Conservation (phyloP, 2,329 filamentous ascomycete species). For the Epichloe festucae region DNA sequence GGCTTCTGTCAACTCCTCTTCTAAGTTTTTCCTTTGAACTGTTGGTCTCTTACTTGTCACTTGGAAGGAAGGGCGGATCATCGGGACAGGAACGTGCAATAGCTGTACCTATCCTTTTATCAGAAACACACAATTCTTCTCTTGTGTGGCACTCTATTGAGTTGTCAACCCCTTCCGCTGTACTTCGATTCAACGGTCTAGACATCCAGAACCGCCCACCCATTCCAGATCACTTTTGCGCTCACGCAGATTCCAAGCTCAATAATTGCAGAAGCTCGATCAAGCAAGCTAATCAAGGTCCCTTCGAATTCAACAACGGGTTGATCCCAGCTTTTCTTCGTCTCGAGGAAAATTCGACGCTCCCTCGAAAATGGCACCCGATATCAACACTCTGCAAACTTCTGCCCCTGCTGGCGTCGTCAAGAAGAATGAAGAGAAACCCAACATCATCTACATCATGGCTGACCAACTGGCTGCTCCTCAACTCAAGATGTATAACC, state of each 20-base stretch:
- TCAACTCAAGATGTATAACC: slow-evolving; percentile 83
- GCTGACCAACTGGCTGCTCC: slow-evolving; percentile 89
- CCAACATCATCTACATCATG: slow-evolving; percentile 67
- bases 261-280: background rate
- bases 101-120: slow-evolving; percentile 12
- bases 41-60: background rate
- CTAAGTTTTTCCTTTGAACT: background rate
- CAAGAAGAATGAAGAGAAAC: slow-evolving; percentile 16
- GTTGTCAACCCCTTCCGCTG: slow-evolving; percentile 3
- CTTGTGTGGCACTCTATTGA: slow-evolving; percentile 7
- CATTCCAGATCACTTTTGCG: background rate
- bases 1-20: background rate
- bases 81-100: slow-evolving; percentile 8
- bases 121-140: slow-evolving; percentile 9
- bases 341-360: background rate
- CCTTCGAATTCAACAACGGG: background rate
- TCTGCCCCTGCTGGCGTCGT: slow-evolving; percentile 28
- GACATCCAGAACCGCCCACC: background rate
- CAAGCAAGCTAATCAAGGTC: background rate
- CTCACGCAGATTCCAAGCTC: background rate
- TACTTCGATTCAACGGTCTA: slow-evolving; percentile 1
- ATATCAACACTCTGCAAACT: slow-evolving; percentile 57
- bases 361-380: slow-evolving; percentile 49
- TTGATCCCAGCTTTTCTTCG: background rate
- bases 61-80: background rate